phyloP scores from a whole-genome alignment of 2,329 filamentous ascomycete species.

The Colletotrichum graminicola region DNA sequence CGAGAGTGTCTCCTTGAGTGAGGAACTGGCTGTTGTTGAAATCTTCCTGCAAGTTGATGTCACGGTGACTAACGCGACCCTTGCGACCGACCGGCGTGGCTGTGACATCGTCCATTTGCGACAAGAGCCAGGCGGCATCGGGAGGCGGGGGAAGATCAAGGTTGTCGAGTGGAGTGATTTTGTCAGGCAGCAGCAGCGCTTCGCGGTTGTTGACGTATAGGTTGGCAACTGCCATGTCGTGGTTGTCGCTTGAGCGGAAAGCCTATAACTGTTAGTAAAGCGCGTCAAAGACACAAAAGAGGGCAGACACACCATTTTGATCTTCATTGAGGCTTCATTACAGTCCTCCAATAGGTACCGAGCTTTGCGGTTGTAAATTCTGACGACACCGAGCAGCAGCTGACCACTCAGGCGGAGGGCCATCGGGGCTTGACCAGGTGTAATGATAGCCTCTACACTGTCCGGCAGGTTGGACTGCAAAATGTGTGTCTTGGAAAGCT shows the following conservation, averaged over 20 bases:
- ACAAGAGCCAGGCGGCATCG: conserved; percentile 86
- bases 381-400: conserved; percentile 92
- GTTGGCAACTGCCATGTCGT: conserved; percentile 85
- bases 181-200: conserved; percentile 89
- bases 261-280: conserved; percentile 70
- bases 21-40: conserved; percentile 85
- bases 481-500: conserved; percentile 96
- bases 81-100: conserved; percentile 68
- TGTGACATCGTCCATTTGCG: conserved; percentile 75
- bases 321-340: conserved; percentile 96
- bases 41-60: conserved; percentile 78
- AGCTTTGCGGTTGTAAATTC: conserved; percentile 97
- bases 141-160: conserved; percentile 83
- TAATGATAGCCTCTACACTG: conserved; percentile 95
- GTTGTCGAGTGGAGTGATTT: conserved; percentile 91
- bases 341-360: conserved; percentile 97
- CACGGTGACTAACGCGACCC: conserved; percentile 69
- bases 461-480: conserved; percentile 94
- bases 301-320: conserved; percentile 84
- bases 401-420: conserved; percentile 94
- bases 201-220: conserved; percentile 85
- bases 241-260: conserved; percentile 93
- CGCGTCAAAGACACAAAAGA: conserved; percentile 1
- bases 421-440: conserved; percentile 92
- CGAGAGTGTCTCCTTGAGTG: conserved; percentile 71